A percentile compares a stretch with the other conserved stretches of the same genome.
Conservation (phyloP, 495 filamentous ascomycete genomes). For the Podospora appendiculata region DNA sequence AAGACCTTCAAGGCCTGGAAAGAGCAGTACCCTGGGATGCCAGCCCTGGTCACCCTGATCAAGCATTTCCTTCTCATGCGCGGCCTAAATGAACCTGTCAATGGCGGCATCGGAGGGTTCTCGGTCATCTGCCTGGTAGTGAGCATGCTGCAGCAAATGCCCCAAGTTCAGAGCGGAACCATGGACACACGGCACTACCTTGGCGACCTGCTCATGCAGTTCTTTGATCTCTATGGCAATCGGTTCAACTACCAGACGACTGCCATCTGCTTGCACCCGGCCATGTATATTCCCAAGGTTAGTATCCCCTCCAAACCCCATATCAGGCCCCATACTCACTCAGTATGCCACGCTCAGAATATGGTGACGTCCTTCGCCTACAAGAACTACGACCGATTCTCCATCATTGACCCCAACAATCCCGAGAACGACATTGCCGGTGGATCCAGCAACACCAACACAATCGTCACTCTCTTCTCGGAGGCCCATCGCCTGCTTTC, state of each 20-base stretch:
- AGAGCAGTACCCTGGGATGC: conserved; percentile 69
- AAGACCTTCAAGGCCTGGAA: conserved; percentile 76
- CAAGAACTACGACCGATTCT: conserved; percentile 48
- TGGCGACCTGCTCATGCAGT: conserved; percentile 72
- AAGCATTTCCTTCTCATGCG: conserved; percentile 91
- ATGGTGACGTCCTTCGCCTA: conserved; percentile 29
- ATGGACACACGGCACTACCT: conserved; percentile 56
- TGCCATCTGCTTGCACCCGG: conserved; percentile 69
- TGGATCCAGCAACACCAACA: conserved; percentile 56
- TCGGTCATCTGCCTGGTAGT: conserved; percentile 90
- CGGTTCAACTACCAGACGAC: conserved; percentile 56
- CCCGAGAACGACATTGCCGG: conserved; percentile 77
- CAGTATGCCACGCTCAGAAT: conserved; percentile 11
- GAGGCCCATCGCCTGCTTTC: conserved; percentile 51
- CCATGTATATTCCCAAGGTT: conserved; percentile 67
- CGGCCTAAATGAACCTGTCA: conserved; percentile 80
- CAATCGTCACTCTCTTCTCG: conserved; percentile 57
- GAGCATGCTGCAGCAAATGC: conserved; percentile 71
- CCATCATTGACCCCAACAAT: conserved; percentile 86
- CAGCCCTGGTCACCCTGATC: conserved; percentile 70
- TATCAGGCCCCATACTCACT: background rate
- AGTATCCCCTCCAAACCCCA: conserved; percentile 13
- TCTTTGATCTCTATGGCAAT: conserved; percentile 83
- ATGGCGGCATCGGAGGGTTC: conserved; percentile 90
- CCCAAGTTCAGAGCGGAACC: conserved; percentile 50